Evolutionary conservation across 2,329 filamentous ascomycete genomes (phyloP), one percentile per base, ranked within the genome.

Genomic region (Sporothrix humicola): DNA sequence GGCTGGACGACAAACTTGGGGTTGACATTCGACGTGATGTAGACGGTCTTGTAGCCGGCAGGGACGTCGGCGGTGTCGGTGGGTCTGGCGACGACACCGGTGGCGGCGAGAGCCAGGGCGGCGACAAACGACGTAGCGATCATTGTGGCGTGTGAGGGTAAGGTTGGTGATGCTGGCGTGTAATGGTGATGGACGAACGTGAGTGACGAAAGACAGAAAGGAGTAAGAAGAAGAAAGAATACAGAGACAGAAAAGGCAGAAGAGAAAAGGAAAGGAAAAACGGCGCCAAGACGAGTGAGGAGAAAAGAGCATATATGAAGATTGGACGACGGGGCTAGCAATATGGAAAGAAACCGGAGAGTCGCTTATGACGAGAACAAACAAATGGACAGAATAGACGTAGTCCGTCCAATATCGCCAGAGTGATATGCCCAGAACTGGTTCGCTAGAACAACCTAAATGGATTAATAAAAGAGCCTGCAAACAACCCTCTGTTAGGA

Each of bases 1-100:
- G 82, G 80, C 50, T 80, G 79, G n/a, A 84, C 77, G 61, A 83
- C 82, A 73, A 83, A 84, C 76, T 82, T 83, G 73, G 79, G 69
- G 78, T 84, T 78, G 58, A 82, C 81, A 37, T 78, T 81, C 15
- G 82, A 83, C 8, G 81, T 82, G 76, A 84, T 82, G 76, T 81
- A 80, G 10, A 84, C 82, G 17, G 77, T 79, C 42, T 79, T 78
- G 77, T 83, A 83, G 31, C 82, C 82, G 37, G 80, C 81, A 0
- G 82, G 81, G 20, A 77, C 77, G 71, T 83, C 81, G 71, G 80
- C 79, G 0, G 82, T 74, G 74, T 79, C 79, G 1, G 81, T 79
- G 0, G 82, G 74, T 74, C 80, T 79, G 1, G 79, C 78, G 7
- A 37, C 31, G 3, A 37, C 31, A 7, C 31, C 31, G 12, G 81